Percentiles rank a stretch among this genome's conserved stretches.
Conservation (phyloP, 495 filamentous ascomycete genomes). For the Jackrogersella multiformis region DNA sequence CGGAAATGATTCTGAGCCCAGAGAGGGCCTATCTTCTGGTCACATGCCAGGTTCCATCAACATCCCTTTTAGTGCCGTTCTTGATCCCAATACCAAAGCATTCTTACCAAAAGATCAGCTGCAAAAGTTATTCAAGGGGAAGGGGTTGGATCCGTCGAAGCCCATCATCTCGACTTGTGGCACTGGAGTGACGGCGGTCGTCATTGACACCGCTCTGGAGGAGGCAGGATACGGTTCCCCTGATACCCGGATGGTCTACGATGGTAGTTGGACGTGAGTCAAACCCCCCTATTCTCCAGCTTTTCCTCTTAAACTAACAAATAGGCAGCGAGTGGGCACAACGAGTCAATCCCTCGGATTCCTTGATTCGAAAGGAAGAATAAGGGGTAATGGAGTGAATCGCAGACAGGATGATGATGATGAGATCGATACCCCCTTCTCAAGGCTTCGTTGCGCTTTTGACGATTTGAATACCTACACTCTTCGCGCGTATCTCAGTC, state of each 20-base stretch:
- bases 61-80: slow-evolving; percentile 78
- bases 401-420: slow-evolving; percentile 25
- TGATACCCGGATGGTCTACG: slow-evolving; percentile 80
- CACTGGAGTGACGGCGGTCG: slow-evolving; percentile 92
- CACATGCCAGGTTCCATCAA: slow-evolving; percentile 91
- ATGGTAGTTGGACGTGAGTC: slow-evolving; percentile 98
- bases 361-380: slow-evolving; percentile 49
- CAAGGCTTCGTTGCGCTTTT: slow-evolving; percentile 29
- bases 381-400: slow-evolving; percentile 13
- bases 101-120: slow-evolving; percentile 78
- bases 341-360: slow-evolving; percentile 57
- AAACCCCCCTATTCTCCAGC: not conserved
- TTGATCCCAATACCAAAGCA: slow-evolving; percentile 83
- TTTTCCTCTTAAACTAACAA: slow-evolving; percentile 21
- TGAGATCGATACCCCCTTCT: slow-evolving; percentile 39
- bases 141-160: slow-evolving; percentile 80
- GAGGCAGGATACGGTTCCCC: slow-evolving; percentile 78
- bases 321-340: slow-evolving; percentile 77
- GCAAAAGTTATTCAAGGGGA: slow-evolving; percentile 75
- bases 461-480: slow-evolving; percentile 16
- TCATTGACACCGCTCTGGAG: slow-evolving; percentile 86
- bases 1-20: slow-evolving; percentile 86
- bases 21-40: slow-evolving; percentile 85
- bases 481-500: not conserved
- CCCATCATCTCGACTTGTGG: slow-evolving; percentile 91